Base-by-base conservation (phyloP, 179 eudicot genomes). In the Patellifolia procumbens region DNA sequence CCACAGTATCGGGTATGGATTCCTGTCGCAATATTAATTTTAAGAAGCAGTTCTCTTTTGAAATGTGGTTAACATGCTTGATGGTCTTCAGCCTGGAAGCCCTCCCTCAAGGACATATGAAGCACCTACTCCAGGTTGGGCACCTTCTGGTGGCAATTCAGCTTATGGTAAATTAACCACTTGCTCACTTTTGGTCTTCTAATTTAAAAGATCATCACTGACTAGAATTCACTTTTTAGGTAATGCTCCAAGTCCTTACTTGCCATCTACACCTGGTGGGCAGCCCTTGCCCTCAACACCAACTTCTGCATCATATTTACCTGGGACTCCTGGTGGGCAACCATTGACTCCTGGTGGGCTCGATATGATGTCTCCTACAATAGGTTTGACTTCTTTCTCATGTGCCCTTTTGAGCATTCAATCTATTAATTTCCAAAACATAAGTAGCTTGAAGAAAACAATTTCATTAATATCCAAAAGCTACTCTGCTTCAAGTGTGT, bases 311-410 rank as follows among this genome's bases (percentile, higher is more conserved):
- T 76, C 88, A 20, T 96, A 87, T 82, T 84, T 93, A 72, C 99
- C 98, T 82, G 94, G 98, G 76, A 96, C 99, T 68, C 99, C 99
- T 79, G 99, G 97, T 55, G 99, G 98, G 66, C 99, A 91, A 74
- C 99, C 99, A 3, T 93, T 93, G 98, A 96, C 99, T 64, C 99
- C 99, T 70, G 99, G 97, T 62, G 88, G 94, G 68, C 86, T 96
- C 86, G 98, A 96, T 82, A 86, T 93, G 84, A 96, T 93, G 98
- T 96, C 99, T 70, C 99, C 99, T 73, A 86, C 84, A 59, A 88
- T 87, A 78, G 99, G 99, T 95, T 24, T 62, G 85, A 75, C 39
- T 73, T 49, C 63, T 72, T 42, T 39, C 46, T 39, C 52, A 31
- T 29, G 17, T 26, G 31, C 53, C 55, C 65, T 19, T 56, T 51